Evolutionary conservation across 1,284 basidiomycete species (phyloP).

Genomic region (Caloboletus firmus): DNA sequence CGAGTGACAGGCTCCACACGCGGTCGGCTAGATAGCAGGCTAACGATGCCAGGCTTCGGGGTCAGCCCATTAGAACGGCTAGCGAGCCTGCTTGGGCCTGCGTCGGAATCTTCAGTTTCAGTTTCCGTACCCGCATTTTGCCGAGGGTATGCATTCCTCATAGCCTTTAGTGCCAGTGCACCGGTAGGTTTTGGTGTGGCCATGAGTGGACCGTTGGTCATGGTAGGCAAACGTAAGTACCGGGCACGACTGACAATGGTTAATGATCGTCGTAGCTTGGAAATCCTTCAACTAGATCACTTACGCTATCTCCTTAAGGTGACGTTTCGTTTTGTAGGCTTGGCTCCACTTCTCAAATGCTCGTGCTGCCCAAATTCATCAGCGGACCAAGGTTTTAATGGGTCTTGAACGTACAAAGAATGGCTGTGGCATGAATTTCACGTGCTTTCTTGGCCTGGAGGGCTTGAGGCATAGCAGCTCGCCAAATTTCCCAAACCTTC

Average conservation of each 20-base stretch:
- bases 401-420: constrained; percentile 53
- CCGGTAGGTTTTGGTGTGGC: constrained; percentile 23
- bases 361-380: constrained; percentile 45
- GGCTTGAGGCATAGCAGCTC: constrained; percentile 65
- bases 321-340: constrained; percentile 64
- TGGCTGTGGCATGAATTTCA: constrained; percentile 52
- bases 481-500: constrained; percentile 66
- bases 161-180: constrained; percentile 21
- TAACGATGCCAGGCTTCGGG: constrained; percentile 39
- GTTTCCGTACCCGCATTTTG: constrained; percentile 30
- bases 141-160: constrained; percentile 35
- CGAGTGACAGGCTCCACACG: constrained; percentile 32
- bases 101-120: constrained; percentile 33
- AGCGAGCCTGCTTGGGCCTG: constrained; percentile 28
- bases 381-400: constrained; percentile 6
- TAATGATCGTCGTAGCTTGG: constrained; percentile 21
- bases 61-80: constrained; percentile 25
- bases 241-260: constrained; percentile 50
- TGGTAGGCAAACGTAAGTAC: constrained; percentile 67
- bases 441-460: constrained; percentile 63
- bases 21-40: constrained; percentile 41
- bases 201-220: constrained; percentile 32
- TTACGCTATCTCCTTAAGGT: constrained; percentile 79
- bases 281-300: constrained; percentile 34
- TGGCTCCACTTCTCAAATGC: constrained; percentile 64